These are phyloP conservation scores for Pichia paraexigua DNA, from an alignment of 805 yeast genomes.

Conservation along the genomic window DNA sequence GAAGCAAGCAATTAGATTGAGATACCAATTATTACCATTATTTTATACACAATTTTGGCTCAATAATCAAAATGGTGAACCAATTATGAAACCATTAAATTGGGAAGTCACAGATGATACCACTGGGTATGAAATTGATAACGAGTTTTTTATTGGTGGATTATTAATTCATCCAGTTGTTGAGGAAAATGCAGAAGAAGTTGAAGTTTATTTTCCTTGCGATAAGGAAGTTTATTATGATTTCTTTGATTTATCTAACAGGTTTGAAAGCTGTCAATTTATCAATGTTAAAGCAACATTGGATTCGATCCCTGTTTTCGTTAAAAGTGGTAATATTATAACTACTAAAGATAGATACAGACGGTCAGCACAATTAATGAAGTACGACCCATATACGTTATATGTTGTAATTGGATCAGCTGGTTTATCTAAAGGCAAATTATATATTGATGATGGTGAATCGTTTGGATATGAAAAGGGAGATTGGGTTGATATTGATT, in stretches of 20 bases:
- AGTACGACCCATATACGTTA: constrained; percentile 71
- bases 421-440: constrained; percentile 39
- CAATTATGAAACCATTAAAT: constrained; percentile 64
- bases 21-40: constrained; percentile 73
- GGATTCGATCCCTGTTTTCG: constrained; percentile 57
- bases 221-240: constrained; percentile 50
- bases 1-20: constrained; percentile 59
- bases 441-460: constrained; percentile 84
- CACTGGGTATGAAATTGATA: constrained; percentile 55
- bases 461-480: constrained; percentile 49
- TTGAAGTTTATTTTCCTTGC: constrained; percentile 42
- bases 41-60: constrained; percentile 73
- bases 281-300: constrained; percentile 43
- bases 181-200: constrained; percentile 36
- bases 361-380: constrained; percentile 71
- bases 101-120: constrained; percentile 44
- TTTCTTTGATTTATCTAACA: constrained; percentile 27
- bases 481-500: constrained; percentile 37
- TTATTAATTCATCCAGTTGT: constrained; percentile 77
- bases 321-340: constrained; percentile 74
- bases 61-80: constrained; percentile 52
- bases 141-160: constrained; percentile 72
- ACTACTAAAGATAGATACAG: constrained; percentile 66
- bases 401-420: constrained; percentile 46
- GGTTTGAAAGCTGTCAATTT: constrained; percentile 27